These are phyloP conservation scores for Fusarium sp. DNA, from an alignment of 2,329 filamentous ascomycete species.

Conservation along the genomic window DNA sequence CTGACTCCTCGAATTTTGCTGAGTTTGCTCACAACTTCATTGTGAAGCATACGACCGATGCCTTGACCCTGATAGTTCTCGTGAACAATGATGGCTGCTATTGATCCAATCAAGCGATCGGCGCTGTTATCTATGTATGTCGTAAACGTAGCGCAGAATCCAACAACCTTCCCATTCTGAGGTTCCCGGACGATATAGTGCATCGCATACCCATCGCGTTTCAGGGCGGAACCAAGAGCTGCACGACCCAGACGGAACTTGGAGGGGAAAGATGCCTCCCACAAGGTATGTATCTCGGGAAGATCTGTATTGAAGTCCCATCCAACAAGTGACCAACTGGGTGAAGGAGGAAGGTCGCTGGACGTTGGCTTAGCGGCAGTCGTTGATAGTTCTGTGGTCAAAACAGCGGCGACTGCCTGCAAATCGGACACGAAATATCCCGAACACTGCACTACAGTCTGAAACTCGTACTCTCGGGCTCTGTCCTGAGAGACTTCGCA, in stretches of 20 bases:
- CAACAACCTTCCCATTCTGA: conserved; percentile 55
- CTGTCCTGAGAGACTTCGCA: conserved; percentile 56
- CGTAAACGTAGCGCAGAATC: conserved; percentile 70
- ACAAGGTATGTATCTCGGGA: conserved; percentile 57
- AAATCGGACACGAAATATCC: conserved; percentile 61
- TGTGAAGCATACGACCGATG: conserved; percentile 64
- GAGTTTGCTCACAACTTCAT: conserved; percentile 62
- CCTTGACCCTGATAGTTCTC: conserved; percentile 60
- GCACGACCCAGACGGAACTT: conserved; percentile 59
- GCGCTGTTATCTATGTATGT: conserved; percentile 65
- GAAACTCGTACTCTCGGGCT: conserved; percentile 56
- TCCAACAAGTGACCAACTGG: conserved; percentile 56
- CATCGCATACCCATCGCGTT: conserved; percentile 66
- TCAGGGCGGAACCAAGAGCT: conserved; percentile 59
- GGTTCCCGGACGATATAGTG: conserved; percentile 67
- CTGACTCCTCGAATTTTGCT: conserved; percentile 62
- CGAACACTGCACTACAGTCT: conserved; percentile 62
- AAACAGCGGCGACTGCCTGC: conserved; percentile 61
- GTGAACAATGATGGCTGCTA: conserved; percentile 65
- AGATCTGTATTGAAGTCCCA: conserved; percentile 56
- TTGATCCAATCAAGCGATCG: conserved; percentile 65
- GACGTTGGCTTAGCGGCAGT: conserved; percentile 10
- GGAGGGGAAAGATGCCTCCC: conserved; percentile 56
- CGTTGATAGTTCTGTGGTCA: conserved; percentile 58
- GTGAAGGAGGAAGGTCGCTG: conserved; percentile 40